A percentile compares a stretch with the other conserved stretches of the same genome.
phyloP scores from a whole-genome alignment of 352 stramenopile genomes.

The Phytophthora boehmeriae region DNA sequence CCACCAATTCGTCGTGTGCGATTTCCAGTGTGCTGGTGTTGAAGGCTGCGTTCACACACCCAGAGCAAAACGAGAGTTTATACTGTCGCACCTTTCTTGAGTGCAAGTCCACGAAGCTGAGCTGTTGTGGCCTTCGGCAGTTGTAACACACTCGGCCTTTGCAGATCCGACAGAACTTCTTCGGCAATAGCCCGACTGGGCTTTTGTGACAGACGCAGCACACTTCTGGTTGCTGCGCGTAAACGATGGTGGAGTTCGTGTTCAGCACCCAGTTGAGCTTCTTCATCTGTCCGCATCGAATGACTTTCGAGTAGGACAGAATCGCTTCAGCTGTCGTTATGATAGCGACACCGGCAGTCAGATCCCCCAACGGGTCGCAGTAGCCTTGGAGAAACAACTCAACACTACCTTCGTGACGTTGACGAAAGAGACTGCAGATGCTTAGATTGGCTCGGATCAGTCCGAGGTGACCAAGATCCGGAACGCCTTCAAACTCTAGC shows the following conservation, averaged over 20 bases:
- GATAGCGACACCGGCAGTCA: slow-evolving; percentile 34
- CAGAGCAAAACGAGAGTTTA: slow-evolving; percentile 32
- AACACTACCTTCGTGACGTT: slow-evolving; percentile 41
- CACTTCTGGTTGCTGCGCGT: slow-evolving; percentile 21
- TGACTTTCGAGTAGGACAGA: slow-evolving; percentile 29
- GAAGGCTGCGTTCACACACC: slow-evolving; percentile 23
- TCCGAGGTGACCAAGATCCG: slow-evolving; percentile 26
- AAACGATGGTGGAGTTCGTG: slow-evolving; percentile 32
- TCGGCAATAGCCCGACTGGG: slow-evolving; percentile 18
- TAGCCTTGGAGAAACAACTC: slow-evolving; percentile 46
- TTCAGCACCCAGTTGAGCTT: slow-evolving; percentile 43
- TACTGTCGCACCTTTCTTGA: slow-evolving; percentile 29
- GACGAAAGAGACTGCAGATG: slow-evolving; percentile 54
- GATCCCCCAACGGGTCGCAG: slow-evolving; percentile 33
- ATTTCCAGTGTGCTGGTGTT: slow-evolving; percentile 21
- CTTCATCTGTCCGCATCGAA: slow-evolving; percentile 41
- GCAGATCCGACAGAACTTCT: slow-evolving; percentile 38
- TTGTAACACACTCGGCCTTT: slow-evolving; percentile 33
- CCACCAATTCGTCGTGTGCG: slow-evolving; percentile 29
- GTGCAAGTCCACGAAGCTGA: slow-evolving; percentile 29
- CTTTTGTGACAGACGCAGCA: slow-evolving; percentile 35
- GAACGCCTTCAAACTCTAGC: slow-evolving; percentile 50
- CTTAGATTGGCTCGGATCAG: slow-evolving; percentile 50
- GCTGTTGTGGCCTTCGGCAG: slow-evolving; percentile 30
- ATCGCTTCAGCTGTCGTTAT: slow-evolving; percentile 36